Base-by-base conservation (phyloP, 139 green algal species). In the Penium margaritaceum region DNA sequence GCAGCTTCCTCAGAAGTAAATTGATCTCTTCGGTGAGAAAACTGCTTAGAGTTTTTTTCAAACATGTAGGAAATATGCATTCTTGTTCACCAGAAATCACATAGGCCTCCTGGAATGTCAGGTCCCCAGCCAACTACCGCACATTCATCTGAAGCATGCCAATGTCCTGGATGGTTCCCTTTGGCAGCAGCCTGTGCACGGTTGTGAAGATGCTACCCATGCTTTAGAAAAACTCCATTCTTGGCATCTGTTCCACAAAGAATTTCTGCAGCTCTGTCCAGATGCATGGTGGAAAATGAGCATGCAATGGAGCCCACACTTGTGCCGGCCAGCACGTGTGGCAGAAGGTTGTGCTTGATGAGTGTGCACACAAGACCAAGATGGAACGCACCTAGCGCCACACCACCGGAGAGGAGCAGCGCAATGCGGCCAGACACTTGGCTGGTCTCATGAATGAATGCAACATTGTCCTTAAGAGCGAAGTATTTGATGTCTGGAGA, bases 341-440 rank as follows among this genome's bases (percentile, higher is more conserved):
- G 94, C 32, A 99, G 88, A 75, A 97, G 81, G 5, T 75, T 43
- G 63, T 94, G 87, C 82, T 96, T 83, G 44, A 96, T 88, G 46
- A 99, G 84, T 35, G 91, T 88, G 78, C 91, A 90, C 29, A 92
- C 86, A 19, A 98, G 88, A 21, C 92, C 91, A 61, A 98, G 68
- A 81, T 98, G 94, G 84, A 97, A 99, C 7, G 83, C 87, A 33
- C 89, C 94, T 30, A 99, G 84, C 1, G 89, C 86, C 1, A 92
- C 94, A 3, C 94, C 94, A 27, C 94, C 94, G 46, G 72, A 90
- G 15, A 99, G 89, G 58, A 99, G 83, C 43, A 99, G 87, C 5
- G 92, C 95, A 0, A 94, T 98, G 65, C 95, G 83, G 0, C 94
- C 94, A 84, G 94, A 97, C 1, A 90, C 86, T 80, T 98, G 94